Evolutionary conservation across 1,284 basidiomycete genomes (phyloP), one percentile per base, ranked within the genome.

Genomic region (Marasmius oreades): DNA sequence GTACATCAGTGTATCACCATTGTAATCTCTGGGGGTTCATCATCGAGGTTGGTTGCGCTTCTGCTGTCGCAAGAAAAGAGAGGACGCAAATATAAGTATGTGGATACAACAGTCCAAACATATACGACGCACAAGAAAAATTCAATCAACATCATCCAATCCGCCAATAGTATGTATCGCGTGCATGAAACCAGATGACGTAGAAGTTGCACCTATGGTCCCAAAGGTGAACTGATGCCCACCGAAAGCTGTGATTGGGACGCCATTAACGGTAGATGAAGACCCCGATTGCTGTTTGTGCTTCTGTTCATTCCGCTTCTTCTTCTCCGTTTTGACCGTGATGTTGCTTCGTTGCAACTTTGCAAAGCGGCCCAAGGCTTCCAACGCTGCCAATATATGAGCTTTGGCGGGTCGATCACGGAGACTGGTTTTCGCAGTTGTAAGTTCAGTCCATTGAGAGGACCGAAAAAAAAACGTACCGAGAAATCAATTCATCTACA

Each of bases 361-460:
- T 48, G 75, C 76, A 63, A 86, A 87, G 0, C 69, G 62, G 6
- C 70, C 69, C 8, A 86, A 65, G 0, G 69, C 66, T 24, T 78
- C 76, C 22, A 87, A 66, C 1, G 76, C 84, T 11, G 82, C 82
- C 22, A 69, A 65, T 31, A 85, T 66, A 58, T 82, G 70, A n/a
- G 64, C 65, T 59, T 81, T 85, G 53, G 75, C 78, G 0, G 80
- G 78, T 45, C 79, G 74, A 43, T 85, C 81, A 3, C 70, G 64
- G 3, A 87, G 56, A 44, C 84, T 85, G 50, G 18, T 7, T 14
- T 31, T 20, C 55, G 18, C 22, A 42, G 36, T 24, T 31, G 31
- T 4, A 39, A 12, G 48, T 53, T 24, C 37, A 31, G 28, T 31
- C 28, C 5, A 31, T 31, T 51, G 42, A n/a, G 24, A 34, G 18